Percentiles rank a stretch among this genome's conserved stretches.
These are phyloP conservation scores for Eleusine coracana DNA, from an alignment of 176 grass and related monocot genomes.

Conservation along the genomic window DNA sequence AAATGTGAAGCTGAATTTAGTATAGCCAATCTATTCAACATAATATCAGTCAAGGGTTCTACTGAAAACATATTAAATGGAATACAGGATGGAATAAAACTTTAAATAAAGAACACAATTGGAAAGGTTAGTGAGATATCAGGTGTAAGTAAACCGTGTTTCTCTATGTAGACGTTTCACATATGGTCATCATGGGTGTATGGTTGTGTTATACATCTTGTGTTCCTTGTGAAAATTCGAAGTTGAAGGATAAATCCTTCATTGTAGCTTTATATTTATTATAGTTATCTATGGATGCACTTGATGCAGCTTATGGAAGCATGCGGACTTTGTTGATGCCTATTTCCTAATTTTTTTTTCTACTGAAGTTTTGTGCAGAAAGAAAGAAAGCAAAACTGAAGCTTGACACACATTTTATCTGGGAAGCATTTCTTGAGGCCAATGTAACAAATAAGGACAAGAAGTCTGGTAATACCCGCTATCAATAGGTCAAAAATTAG, in stretches of 20 bases:
- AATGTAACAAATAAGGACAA: slow-evolving; percentile 46
- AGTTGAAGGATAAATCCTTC: slow-evolving; percentile 21
- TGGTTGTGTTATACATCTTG: background rate
- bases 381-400: slow-evolving; percentile 65
- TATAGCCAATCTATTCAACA: slow-evolving; percentile 10
- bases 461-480: slow-evolving; percentile 55
- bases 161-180: slow-evolving; percentile 1
- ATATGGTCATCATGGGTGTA: background rate
- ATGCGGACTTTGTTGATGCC: slow-evolving; percentile 27
- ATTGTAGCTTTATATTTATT: background rate
- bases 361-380: slow-evolving; percentile 68
- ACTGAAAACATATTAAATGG: slow-evolving; percentile 4
- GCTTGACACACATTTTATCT: slow-evolving; percentile 67
- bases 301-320: slow-evolving; percentile 23
- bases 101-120: background rate
- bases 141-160: background rate
- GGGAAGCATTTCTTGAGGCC: slow-evolving; percentile 87
- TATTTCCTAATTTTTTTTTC: slow-evolving; percentile 26
- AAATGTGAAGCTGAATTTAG: slow-evolving; percentile 25
- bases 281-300: too few relatives aligned
- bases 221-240: background rate
- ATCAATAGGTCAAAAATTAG: slow-evolving; percentile 19
- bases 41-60: background rate
- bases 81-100: background rate
- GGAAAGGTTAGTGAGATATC: background rate